These are phyloP conservation scores for Barnettozyma botsteinii DNA, from an alignment of 805 yeast genomes.

Conservation along the genomic window DNA sequence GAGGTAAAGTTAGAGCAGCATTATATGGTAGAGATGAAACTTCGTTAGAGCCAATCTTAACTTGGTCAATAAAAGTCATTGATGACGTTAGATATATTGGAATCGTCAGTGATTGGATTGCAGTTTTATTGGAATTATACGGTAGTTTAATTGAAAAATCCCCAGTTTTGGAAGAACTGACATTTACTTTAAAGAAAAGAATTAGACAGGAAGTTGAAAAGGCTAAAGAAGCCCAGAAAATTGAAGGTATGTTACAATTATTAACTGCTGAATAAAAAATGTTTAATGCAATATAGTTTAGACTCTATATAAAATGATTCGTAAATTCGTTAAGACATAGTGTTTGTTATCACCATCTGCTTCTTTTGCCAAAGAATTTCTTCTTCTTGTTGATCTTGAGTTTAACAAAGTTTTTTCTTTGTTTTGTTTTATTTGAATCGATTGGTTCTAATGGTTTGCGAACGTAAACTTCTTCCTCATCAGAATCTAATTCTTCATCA, in stretches of 20 bases:
- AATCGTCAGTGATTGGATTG: slow-evolving; percentile 65
- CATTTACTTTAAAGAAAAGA: slow-evolving; percentile 53
- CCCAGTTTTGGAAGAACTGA: slow-evolving; percentile 69
- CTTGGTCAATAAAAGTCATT: slow-evolving; percentile 72
- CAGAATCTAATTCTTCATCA: slow-evolving; percentile 16
- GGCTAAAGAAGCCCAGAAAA: slow-evolving; percentile 81
- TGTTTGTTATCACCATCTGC: slow-evolving; percentile 17
- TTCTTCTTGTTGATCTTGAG: slow-evolving; percentile 43
- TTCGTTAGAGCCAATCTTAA: slow-evolving; percentile 75
- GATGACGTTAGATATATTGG: slow-evolving; percentile 70
- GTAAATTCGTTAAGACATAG: too few species aligned
- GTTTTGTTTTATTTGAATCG: slow-evolving; percentile 30
- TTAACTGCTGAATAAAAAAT: slow-evolving; percentile 42
- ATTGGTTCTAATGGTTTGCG: slow-evolving; percentile 21
- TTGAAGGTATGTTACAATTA: slow-evolving; percentile 91
- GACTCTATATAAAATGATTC: not conserved
- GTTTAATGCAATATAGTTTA: not conserved
- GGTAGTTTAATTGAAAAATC: slow-evolving; percentile 66
- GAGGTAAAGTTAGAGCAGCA: slow-evolving; percentile 86
- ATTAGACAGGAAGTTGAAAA: slow-evolving; percentile 65
- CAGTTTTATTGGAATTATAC: slow-evolving; percentile 70
- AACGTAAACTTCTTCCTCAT: slow-evolving; percentile 16
- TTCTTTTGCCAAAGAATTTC: slow-evolving; percentile 35
- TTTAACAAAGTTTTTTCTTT: slow-evolving; percentile 40
- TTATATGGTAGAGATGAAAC: slow-evolving; percentile 80